Conservation (phyloP, 2,329 filamentous ascomycete genomes). For the Colletotrichum sp. region DNA sequence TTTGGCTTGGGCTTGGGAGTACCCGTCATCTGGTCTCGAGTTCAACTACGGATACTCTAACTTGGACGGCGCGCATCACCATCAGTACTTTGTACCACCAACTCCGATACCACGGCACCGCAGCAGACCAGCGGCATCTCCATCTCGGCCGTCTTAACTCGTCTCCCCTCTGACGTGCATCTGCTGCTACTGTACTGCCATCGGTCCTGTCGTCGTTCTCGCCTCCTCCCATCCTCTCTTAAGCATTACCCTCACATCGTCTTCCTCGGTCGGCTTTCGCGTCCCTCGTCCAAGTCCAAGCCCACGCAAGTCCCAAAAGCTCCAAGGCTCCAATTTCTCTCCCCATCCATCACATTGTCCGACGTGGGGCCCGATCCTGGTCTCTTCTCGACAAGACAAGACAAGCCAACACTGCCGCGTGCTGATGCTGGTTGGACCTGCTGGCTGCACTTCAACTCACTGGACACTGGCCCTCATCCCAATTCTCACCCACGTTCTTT, state of each 20-base stretch:
- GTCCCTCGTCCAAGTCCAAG: neutral
- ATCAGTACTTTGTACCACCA: neutral
- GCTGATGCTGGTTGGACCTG: neutral
- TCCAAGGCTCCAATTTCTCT: conserved; percentile 14
- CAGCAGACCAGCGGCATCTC: neutral
- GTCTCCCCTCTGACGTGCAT: neutral
- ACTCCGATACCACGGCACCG: neutral
- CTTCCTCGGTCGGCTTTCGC: neutral
- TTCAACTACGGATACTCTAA: neutral
- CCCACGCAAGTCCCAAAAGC: neutral
- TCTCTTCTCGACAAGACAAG: conserved; percentile 7
- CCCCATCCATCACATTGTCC: conserved; percentile 16
- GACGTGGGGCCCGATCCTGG: conserved; percentile 16
- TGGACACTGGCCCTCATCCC: neutral
- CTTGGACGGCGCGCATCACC: neutral
- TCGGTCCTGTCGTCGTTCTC: neutral
- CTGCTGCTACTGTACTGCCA: neutral
- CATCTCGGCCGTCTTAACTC: neutral
- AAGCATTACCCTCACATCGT: neutral
- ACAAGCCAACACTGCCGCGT: conserved; percentile 17
- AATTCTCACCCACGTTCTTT: neutral
- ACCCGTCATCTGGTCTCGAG: neutral
- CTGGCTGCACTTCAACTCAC: neutral
- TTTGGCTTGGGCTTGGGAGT: neutral
- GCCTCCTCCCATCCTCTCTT: neutral